Percentiles rank a stretch among this genome's conserved stretches.
Conservation (phyloP, 108 stramenopile genomes). For the Pseudonitzschia multistriata region DNA sequence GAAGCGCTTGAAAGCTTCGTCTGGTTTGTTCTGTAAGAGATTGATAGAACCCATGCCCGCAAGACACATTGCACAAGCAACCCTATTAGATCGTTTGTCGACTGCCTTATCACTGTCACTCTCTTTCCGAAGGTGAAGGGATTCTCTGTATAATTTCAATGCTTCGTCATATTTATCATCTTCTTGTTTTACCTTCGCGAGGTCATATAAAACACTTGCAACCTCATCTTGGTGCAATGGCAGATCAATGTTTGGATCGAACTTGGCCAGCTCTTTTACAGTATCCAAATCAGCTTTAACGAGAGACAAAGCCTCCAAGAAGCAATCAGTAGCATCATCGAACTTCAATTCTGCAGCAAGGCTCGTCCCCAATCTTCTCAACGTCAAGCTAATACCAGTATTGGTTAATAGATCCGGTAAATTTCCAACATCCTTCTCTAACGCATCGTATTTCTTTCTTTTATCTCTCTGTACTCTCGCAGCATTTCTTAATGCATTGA, state of each 20-base stretch:
- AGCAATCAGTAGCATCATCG: slow-evolving; percentile 16
- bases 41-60: slow-evolving; percentile 40
- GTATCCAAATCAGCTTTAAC: slow-evolving; percentile 10
- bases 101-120: slow-evolving; percentile 25
- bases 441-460: slow-evolving; percentile 14
- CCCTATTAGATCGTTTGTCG: slow-evolving; percentile 18
- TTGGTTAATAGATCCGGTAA: slow-evolving; percentile 18
- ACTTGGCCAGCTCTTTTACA: slow-evolving; percentile 4
- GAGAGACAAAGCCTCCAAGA: slow-evolving; percentile 38
- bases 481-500: slow-evolving; percentile 18
- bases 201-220: slow-evolving; percentile 35
- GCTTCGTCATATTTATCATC: slow-evolving; percentile 33
- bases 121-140: slow-evolving; percentile 25
- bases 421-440: background rate
- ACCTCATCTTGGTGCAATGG: slow-evolving; percentile 32
- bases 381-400: slow-evolving; percentile 28
- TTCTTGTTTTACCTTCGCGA: slow-evolving; percentile 35
- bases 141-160: slow-evolving; percentile 30
- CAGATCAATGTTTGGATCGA: slow-evolving; percentile 13
- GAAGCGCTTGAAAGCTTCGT: slow-evolving; percentile 30
- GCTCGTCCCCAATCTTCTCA: slow-evolving; percentile 27
- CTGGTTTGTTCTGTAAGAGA: slow-evolving; percentile 25
- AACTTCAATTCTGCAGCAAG: slow-evolving; percentile 20
- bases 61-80: slow-evolving; percentile 39
- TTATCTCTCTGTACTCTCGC: slow-evolving; percentile 31